A percentile compares a stretch with the other conserved stretches of the same genome.
These are phyloP conservation scores for Medicago ruthenica DNA, from an alignment of 306 rosid species.

Conservation along the genomic window DNA sequence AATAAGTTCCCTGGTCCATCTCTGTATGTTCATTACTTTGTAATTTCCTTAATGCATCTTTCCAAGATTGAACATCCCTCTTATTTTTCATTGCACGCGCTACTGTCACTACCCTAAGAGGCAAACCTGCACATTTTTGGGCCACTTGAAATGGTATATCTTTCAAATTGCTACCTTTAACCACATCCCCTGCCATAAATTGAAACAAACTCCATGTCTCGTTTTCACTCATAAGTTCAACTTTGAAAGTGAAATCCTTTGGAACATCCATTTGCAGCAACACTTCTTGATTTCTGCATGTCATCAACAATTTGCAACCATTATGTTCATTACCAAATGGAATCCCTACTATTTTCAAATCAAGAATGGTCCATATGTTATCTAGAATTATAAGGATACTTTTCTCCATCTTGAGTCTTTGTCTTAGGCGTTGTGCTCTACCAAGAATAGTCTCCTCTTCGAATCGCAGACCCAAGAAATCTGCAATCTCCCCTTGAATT, in stretches of 20 bases:
- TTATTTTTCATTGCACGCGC: not conserved
- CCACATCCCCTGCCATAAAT: not conserved
- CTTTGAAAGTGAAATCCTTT: slow-evolving; percentile 1
- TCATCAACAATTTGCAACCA: not conserved
- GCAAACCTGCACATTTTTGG: slow-evolving; percentile 2
- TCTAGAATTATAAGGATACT: not conserved
- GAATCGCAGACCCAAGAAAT: not conserved
- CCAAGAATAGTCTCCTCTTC: not conserved
- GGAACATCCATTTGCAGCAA: not conserved
- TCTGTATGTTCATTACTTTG: not conserved
- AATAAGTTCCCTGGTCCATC: not conserved
- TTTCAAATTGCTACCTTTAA: not conserved
- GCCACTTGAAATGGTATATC: not conserved
- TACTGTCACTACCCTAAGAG: not conserved
- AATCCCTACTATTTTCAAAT: slow-evolving; percentile 8
- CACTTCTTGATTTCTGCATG: not conserved
- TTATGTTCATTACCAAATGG: not conserved
- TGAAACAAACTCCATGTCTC: slow-evolving; percentile 16
- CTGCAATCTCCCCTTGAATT: slow-evolving; percentile 18
- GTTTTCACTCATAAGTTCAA: not conserved
- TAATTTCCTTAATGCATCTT: slow-evolving; percentile 5
- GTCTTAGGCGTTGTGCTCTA: not conserved
- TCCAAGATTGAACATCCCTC: not conserved
- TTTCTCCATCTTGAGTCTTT: not conserved
- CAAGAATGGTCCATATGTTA: not conserved